A percentile compares a stretch with the other conserved stretches of the same genome.
phyloP scores from a whole-genome alignment of 2,329 filamentous ascomycete genomes.

The Trichoderma semiorbis region DNA sequence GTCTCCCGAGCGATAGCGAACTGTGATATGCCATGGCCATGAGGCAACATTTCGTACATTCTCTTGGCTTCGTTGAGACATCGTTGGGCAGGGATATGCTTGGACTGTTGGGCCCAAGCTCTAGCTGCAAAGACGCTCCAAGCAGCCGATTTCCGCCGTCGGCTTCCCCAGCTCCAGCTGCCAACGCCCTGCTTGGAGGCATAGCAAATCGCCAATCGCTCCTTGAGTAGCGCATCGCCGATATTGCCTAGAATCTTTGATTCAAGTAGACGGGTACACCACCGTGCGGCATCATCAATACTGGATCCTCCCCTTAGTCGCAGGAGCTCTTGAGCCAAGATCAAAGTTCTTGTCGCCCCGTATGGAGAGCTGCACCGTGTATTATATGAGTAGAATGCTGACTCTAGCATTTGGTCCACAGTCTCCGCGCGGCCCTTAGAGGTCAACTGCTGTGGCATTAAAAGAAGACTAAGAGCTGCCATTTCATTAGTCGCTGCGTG shows the following conservation, averaged over 20 bases:
- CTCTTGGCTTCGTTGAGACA: slow-evolving; percentile 68
- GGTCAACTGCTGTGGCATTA: slow-evolving; percentile 68
- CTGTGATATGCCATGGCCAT: slow-evolving; percentile 49
- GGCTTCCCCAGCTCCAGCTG: slow-evolving; percentile 63
- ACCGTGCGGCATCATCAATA: slow-evolving; percentile 81
- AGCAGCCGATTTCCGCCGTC: slow-evolving; percentile 80
- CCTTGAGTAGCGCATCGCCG: slow-evolving; percentile 78
- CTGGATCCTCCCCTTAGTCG: slow-evolving; percentile 75
- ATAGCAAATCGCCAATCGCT: slow-evolving; percentile 83
- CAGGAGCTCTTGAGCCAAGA: slow-evolving; percentile 76
- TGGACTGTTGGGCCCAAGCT: slow-evolving; percentile 74
- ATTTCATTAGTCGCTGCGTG: slow-evolving; percentile 95
- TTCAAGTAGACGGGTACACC: slow-evolving; percentile 78
- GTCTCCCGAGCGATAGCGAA: slow-evolving; percentile 52
- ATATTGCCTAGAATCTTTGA: slow-evolving; percentile 69
- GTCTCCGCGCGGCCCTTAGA: slow-evolving; percentile 76
- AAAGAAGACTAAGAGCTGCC: slow-evolving; percentile 78
- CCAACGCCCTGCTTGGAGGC: slow-evolving; percentile 67
- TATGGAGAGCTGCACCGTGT: slow-evolving; percentile 78
- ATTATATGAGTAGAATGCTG: slow-evolving; percentile 87
- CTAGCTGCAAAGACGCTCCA: slow-evolving; percentile 85
- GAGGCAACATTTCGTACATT: slow-evolving; percentile 50
- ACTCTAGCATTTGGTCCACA: slow-evolving; percentile 83
- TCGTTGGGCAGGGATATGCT: slow-evolving; percentile 72
- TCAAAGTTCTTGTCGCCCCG: slow-evolving; percentile 73